phyloP scores from a whole-genome alignment of 192 early-diverging fungal genomes.

The Backusella westeae region DNA sequence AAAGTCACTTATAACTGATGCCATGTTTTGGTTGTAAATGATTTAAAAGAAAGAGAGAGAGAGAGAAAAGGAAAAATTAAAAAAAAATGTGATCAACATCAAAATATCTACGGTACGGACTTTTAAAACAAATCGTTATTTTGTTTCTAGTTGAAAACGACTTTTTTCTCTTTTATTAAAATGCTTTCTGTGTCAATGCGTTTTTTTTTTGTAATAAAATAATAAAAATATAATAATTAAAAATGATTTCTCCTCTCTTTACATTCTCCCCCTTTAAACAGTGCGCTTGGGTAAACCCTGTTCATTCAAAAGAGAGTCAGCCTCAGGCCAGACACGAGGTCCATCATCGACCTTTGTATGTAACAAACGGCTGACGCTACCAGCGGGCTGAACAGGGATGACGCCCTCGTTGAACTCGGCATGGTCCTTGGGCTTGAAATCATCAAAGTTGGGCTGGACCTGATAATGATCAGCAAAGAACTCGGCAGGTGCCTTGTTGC shows the following conservation, averaged over 20 bases:
- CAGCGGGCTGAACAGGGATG: conserved; percentile 60
- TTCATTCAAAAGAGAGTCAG: conserved; percentile 56
- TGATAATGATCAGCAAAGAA: conserved; percentile 60
- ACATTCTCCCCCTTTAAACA: not conserved
- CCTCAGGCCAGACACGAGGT: conserved; percentile 73
- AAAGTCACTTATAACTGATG: not conserved
- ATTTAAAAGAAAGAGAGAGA: not conserved
- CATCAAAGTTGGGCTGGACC: conserved; percentile 20
- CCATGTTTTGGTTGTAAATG: not conserved
- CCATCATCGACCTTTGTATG: conserved; percentile 91
- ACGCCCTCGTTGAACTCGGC: conserved; percentile 49
- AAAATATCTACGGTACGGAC: not conserved
- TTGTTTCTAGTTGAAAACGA: not conserved
- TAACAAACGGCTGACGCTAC: conserved; percentile 84
- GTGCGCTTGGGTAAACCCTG: conserved; percentile 56
- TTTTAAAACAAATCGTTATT: not conserved
- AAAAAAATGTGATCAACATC: not conserved
- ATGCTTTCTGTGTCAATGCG: not conserved
- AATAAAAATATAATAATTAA: not conserved
- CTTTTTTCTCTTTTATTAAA: not conserved
- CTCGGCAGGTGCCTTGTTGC: conserved; percentile 30
- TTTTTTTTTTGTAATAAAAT: not conserved
- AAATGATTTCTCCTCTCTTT: not conserved
- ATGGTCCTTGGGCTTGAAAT: conserved; percentile 43
- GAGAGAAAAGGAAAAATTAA: not conserved